Base-by-base conservation (phyloP, 371 early-diverging fungal species). In the Mucor plumbeus region DNA sequence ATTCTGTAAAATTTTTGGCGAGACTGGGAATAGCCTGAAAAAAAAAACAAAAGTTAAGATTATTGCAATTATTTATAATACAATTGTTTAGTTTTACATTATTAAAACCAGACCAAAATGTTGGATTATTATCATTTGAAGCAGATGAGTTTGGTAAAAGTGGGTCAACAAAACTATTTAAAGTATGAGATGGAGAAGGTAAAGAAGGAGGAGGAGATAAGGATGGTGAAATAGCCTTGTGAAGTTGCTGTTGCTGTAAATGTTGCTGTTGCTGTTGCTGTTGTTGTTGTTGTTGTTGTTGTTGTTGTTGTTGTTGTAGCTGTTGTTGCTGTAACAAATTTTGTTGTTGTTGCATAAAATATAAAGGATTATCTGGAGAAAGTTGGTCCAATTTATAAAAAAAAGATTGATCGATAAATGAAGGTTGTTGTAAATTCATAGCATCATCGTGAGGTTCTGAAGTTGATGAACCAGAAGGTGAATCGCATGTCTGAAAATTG, bases 41-140 rank as follows among this genome's bases (percentile, higher is more conserved):
- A 17, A 35, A 36, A 8, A n/a, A 4, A n/a, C n/a, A n/a, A 47
- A 21, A 55, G 11, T 17, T 75, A 17, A 74, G 74, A 43, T 67
- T 66, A 13, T 67, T 36, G 26, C 62, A 47, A 39, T 44, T 4
- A 68, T 39, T 19, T 10, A 17, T 40, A 65, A 39, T 41, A 7
- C 38, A 19, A 47, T 8, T 47, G 7, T 10, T 47, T 44, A 43
- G 26, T 35, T 9, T 34, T 72, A 78, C 82, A 21, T 77, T 81
- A 61, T 81, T 81, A 33, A 81, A 69, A 6, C 82, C 82, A 4
- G 79, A 72, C 82, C 82, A 81, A 44, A 81, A 73, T n/a, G 72
- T 68, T 19, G 66, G 57, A 9, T 13, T 7, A 38, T 61, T 14
- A 11, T 8, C 39, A 10, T 50, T 21, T 1, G 50, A 33, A 13